These are phyloP conservation scores for Crithidia sp. DNA, from an alignment of 208 protist species.

Conservation along the genomic window DNA sequence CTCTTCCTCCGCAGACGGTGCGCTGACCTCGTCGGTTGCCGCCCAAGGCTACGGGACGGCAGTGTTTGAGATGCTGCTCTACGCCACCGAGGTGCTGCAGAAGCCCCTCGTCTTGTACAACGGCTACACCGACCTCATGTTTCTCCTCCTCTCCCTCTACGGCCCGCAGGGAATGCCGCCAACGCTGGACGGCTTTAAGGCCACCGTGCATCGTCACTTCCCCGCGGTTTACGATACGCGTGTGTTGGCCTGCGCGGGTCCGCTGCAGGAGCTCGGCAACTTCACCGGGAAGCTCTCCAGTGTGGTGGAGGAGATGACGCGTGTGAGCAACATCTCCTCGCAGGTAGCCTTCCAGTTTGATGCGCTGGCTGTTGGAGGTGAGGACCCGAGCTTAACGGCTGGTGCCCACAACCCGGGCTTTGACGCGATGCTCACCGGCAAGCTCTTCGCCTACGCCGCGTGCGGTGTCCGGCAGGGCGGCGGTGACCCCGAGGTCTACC, in stretches of 20 bases:
- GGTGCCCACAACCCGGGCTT: slow-evolving; percentile 45
- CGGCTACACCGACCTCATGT: slow-evolving; percentile 66
- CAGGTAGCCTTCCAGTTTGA: slow-evolving; percentile 22
- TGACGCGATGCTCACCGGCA: slow-evolving; percentile 67
- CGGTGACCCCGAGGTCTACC: slow-evolving; percentile 5
- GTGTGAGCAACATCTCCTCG: slow-evolving; percentile 7
- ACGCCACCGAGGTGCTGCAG: slow-evolving; percentile 31
- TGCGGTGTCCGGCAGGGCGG: slow-evolving; percentile 20
- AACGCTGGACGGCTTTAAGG: slow-evolving; percentile 53
- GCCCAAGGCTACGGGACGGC: slow-evolving; percentile 39
- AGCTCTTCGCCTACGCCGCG: slow-evolving; percentile 51
- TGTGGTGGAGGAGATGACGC: slow-evolving; percentile 40
- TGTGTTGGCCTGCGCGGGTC: slow-evolving; percentile 42
- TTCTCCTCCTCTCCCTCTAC: slow-evolving; percentile 49
- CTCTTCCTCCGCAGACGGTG: neutral
- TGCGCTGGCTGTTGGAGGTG: slow-evolving; percentile 10
- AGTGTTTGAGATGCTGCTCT: slow-evolving; percentile 48
- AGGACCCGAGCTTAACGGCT: slow-evolving; percentile 3
- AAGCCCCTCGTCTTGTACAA: slow-evolving; percentile 73
- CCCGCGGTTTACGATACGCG: slow-evolving; percentile 74
- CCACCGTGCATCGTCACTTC: slow-evolving; percentile 41
- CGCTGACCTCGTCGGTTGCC: neutral
- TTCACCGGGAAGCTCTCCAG: slow-evolving; percentile 47
- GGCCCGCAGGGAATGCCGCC: slow-evolving; percentile 30
- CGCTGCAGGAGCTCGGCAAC: slow-evolving; percentile 45